A percentile compares a stretch with the other conserved stretches of the same genome.
Conservation (phyloP, 2,329 filamentous ascomycete species). For the Berkeleyomyces basicola region DNA sequence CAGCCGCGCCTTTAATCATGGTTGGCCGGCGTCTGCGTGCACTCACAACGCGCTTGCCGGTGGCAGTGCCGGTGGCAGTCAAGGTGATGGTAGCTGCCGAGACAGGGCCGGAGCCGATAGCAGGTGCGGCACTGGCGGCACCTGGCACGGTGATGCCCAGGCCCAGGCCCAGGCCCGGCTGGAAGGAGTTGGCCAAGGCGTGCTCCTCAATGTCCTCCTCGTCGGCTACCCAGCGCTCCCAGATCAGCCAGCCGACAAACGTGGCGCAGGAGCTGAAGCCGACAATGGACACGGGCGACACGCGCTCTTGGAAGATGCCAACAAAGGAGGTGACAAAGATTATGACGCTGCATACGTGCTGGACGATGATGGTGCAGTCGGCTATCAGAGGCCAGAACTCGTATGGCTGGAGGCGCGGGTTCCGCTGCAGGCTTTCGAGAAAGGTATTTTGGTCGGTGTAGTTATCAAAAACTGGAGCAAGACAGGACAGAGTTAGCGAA, state of each 20-base stretch:
- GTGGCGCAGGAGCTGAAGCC: constrained; percentile 71
- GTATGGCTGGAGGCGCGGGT: constrained; percentile 83
- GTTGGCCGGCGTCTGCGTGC: constrained; percentile 10
- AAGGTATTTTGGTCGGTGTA: constrained; percentile 97
- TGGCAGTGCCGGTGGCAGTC: constrained; percentile 7
- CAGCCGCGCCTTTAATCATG: constrained; percentile 14
- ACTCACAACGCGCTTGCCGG: constrained; percentile 11
- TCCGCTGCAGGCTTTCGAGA: constrained; percentile 85
- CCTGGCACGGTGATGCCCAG: constrained; percentile 15
- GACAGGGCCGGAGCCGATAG: background rate
- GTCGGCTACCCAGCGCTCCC: constrained; percentile 78
- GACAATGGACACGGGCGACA: constrained; percentile 81
- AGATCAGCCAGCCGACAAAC: constrained; percentile 73
- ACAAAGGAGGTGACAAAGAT: constrained; percentile 93
- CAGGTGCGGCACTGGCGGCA: background rate
- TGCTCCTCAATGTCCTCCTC: constrained; percentile 37
- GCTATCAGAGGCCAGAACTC: constrained; percentile 96
- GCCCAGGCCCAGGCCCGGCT: constrained; percentile 17
- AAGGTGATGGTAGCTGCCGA: background rate
- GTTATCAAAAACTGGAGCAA: constrained; percentile 44
- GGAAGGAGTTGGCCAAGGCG: constrained; percentile 15
- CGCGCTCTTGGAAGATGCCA: constrained; percentile 69
- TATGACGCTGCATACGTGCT: constrained; percentile 87
- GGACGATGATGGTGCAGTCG: constrained; percentile 89
- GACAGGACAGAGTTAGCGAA: background rate